Percentiles rank a stretch among this genome's conserved stretches.
Evolutionary conservation across 2,329 filamentous ascomycete species (phyloP).

Genomic region (Nothophaeocryptopus gaeumannii): DNA sequence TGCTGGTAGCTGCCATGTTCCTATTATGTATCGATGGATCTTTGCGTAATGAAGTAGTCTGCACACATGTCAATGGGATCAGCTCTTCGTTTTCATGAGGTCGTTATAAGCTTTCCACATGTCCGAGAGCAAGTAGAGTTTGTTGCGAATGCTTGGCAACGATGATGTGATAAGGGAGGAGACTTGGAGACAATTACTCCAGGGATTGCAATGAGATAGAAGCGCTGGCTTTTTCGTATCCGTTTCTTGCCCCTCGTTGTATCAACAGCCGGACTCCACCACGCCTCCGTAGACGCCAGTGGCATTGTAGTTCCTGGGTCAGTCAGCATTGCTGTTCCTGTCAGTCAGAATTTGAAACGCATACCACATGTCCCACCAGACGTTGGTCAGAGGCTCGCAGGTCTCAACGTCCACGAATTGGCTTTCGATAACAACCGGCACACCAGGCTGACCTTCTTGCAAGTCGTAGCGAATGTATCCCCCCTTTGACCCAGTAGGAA

Average conservation of each 20-base stretch:
- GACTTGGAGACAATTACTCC: no score
- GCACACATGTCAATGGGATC: no score
- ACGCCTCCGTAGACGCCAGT: constrained; percentile 45
- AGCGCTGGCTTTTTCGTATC: no score
- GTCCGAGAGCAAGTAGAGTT: no score
- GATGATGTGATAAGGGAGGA: no score
- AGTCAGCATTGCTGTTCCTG: constrained; percentile 22
- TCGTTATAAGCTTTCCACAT: no score
- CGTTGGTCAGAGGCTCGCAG: constrained; percentile 41
- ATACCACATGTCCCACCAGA: constrained; percentile 44
- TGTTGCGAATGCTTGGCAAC: no score
- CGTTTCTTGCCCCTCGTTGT: constrained; percentile 23
- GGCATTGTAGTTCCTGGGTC: constrained; percentile 38
- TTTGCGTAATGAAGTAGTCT: no score
- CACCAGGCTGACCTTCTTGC: constrained; percentile 40
- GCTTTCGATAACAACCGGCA: constrained; percentile 42
- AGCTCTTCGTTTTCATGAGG: no score
- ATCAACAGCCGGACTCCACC: constrained; percentile 33
- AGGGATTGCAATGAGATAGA: no score
- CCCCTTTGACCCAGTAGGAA: constrained; percentile 34
- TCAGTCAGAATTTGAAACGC: constrained; percentile 36
- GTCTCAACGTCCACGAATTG: constrained; percentile 45
- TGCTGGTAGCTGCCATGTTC: no score
- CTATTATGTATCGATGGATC: no score
- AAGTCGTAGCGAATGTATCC: constrained; percentile 40